phyloP scores from a whole-genome alignment of 2,329 filamentous ascomycete species.

The Phialocephala subalpina region DNA sequence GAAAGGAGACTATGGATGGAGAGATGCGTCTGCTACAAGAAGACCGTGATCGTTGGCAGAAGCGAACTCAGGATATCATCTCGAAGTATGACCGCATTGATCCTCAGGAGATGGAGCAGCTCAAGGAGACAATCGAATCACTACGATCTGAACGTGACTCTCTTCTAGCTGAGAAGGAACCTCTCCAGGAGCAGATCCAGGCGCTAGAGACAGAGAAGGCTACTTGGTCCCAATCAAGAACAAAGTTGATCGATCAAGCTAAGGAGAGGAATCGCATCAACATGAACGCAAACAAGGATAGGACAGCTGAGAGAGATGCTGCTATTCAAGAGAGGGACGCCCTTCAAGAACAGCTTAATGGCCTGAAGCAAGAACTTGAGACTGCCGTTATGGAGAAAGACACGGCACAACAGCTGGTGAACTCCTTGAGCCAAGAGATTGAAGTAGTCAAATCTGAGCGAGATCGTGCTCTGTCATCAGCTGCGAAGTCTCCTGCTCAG shows the following conservation, averaged over 20 bases:
- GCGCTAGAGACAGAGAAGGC: slow-evolving; percentile 62
- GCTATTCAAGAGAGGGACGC: slow-evolving; percentile 53
- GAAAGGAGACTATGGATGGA: slow-evolving; percentile 70
- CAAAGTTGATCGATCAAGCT: slow-evolving; percentile 66
- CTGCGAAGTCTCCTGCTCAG: slow-evolving; percentile 34
- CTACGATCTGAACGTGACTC: slow-evolving; percentile 71
- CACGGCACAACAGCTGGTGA: slow-evolving; percentile 46
- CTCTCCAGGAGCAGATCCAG: slow-evolving; percentile 61
- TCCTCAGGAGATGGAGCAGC: slow-evolving; percentile 87
- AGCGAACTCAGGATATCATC: slow-evolving; percentile 93
- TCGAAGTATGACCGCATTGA: slow-evolving; percentile 96
- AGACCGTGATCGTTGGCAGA: slow-evolving; percentile 94
- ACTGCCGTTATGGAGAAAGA: slow-evolving; percentile 49
- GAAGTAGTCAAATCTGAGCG: slow-evolving; percentile 52
- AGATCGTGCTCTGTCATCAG: slow-evolving; percentile 50
- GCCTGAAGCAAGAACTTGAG: slow-evolving; percentile 58
- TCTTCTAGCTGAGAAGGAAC: slow-evolving; percentile 45
- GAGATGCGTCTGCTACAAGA: slow-evolving; percentile 90
- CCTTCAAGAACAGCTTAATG: slow-evolving; percentile 43
- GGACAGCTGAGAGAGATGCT: slow-evolving; percentile 51
- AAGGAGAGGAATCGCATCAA: slow-evolving; percentile 66
- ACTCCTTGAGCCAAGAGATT: slow-evolving; percentile 48
- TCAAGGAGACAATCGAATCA: slow-evolving; percentile 78
- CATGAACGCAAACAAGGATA: slow-evolving; percentile 61
- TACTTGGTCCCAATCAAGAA: slow-evolving; percentile 60